phyloP scores from a whole-genome alignment of 805 yeast species.

The Isabelozyma heimii region DNA sequence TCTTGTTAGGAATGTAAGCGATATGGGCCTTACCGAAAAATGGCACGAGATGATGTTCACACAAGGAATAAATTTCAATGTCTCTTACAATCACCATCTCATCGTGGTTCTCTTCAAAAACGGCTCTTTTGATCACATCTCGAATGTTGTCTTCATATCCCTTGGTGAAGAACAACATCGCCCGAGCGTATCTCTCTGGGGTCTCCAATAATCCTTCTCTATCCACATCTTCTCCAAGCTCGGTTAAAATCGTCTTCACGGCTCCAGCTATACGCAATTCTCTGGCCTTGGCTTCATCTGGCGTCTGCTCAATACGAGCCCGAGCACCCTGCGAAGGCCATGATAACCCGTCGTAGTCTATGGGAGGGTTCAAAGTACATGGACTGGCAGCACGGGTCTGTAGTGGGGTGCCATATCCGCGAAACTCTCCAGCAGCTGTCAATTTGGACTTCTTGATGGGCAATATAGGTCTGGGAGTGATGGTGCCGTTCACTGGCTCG shows the following conservation, averaged over 20 bases:
- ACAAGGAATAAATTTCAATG: conserved; percentile 85
- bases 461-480: conserved; percentile 14
- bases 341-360: conserved; percentile 86
- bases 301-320: conserved; percentile 63
- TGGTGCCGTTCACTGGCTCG: conserved; percentile 14
- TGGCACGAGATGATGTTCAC: conserved; percentile 98
- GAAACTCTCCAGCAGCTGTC: conserved; percentile 5
- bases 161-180: conserved; percentile 92
- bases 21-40: conserved; percentile 96
- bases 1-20: conserved; percentile 94
- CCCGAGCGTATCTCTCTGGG: conserved; percentile 94
- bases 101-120: conserved; percentile 97
- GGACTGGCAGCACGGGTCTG: conserved; percentile 81
- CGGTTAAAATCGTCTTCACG: conserved; percentile 70
- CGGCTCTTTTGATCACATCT: conserved; percentile 91
- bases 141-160: conserved; percentile 94
- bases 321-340: conserved; percentile 94
- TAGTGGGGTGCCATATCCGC: conserved; percentile 49
- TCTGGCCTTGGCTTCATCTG: conserved; percentile 63
- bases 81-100: conserved; percentile 98
- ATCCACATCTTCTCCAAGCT: conserved; percentile 85
- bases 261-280: conserved; percentile 81
- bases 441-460: conserved; percentile 22
- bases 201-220: conserved; percentile 92
- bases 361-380: conserved; percentile 78